phyloP scores from a whole-genome alignment of 495 filamentous ascomycete species.

The Aspergillus bertholletiae region DNA sequence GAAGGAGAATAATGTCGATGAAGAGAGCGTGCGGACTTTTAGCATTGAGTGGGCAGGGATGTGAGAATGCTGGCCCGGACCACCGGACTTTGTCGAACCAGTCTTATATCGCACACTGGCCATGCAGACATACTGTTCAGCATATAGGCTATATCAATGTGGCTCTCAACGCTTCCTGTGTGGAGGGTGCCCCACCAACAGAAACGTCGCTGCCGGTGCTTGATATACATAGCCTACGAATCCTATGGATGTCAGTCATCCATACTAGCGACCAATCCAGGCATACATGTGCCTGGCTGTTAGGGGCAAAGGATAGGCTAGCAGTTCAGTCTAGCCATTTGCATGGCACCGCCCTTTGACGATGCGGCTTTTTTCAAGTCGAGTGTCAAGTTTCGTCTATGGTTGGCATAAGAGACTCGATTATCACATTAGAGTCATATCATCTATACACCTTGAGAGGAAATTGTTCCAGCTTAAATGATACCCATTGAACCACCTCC shows the following conservation, averaged over 20 bases:
- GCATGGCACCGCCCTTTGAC: not conserved
- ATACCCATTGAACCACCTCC: not conserved
- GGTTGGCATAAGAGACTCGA: not conserved
- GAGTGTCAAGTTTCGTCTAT: not conserved
- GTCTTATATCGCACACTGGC: not conserved
- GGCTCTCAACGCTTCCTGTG: not conserved
- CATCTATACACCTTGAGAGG: not conserved
- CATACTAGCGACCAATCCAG: no score
- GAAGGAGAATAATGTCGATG: conserved; percentile 23
- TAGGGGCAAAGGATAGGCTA: no score
- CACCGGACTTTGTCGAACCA: not conserved
- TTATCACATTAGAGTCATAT: not conserved
- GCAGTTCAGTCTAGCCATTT: not conserved
- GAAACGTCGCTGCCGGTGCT: not conserved
- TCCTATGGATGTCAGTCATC: no score
- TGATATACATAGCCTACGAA: not conserved
- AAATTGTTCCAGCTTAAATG: not conserved
- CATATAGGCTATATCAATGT: not conserved
- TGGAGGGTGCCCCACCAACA: not conserved
- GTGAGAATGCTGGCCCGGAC: conserved; percentile 34
- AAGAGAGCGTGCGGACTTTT: conserved; percentile 57
- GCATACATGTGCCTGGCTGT: no score
- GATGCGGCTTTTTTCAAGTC: not conserved
- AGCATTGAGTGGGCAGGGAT: conserved; percentile 84
- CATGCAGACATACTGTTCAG: not conserved